phyloP scores from a whole-genome alignment of 257 asterid species.

The Scutellaria minor region DNA sequence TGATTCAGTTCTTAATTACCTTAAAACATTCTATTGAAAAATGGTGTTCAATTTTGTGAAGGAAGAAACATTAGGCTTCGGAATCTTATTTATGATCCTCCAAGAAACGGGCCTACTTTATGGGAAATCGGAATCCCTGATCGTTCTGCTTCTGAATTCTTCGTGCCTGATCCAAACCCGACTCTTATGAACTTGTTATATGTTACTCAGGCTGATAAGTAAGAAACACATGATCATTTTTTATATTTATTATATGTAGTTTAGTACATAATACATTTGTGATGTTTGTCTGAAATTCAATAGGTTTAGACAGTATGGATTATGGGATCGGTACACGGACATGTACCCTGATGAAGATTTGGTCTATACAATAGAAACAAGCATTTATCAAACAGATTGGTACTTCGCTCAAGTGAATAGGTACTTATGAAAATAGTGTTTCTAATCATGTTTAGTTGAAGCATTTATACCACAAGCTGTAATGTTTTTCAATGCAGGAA shows the following conservation, averaged over 20 bases:
- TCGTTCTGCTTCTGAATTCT: conserved; percentile 79
- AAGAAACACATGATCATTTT: conserved; percentile 21
- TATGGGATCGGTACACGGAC: conserved; percentile 87
- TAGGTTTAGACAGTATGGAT: conserved; percentile 89
- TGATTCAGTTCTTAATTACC: neutral
- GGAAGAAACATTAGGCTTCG: conserved; percentile 56
- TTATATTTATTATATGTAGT: neutral
- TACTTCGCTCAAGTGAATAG: conserved; percentile 86
- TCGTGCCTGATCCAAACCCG: conserved; percentile 77
- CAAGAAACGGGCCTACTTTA: conserved; percentile 77
- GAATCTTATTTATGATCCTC: conserved; percentile 57
- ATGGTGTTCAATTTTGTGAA: conserved; percentile 17
- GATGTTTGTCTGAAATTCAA: neutral
- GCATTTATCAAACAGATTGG: conserved; percentile 67
- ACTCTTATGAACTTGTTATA: conserved; percentile 65
- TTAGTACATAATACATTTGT: neutral
- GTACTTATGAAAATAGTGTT: conserved; percentile 31
- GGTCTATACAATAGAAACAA: conserved; percentile 55
- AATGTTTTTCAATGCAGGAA: conserved; percentile 43
- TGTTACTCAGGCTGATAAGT: conserved; percentile 49
- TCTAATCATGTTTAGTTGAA: no score
- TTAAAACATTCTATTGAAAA: neutral
- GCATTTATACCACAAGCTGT: neutral
- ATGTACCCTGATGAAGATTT: conserved; percentile 72
- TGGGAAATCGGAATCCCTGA: conserved; percentile 97